Evolutionary conservation across 140 eudicot genomes (phyloP).

Genomic region (Ambrosia hybrid): DNA sequence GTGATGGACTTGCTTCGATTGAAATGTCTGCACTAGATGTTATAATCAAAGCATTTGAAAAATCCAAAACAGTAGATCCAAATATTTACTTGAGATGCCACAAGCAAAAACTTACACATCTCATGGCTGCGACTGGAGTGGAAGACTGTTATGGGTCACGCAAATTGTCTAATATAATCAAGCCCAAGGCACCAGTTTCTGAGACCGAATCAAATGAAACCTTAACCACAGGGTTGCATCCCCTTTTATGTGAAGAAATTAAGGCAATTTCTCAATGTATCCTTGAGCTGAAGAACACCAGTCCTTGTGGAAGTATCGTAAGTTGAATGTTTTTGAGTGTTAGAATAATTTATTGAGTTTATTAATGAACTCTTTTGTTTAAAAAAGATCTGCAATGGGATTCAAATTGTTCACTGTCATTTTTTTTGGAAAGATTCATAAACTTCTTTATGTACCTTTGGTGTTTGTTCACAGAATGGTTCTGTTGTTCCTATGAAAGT

Average conservation of each 20-base stretch:
- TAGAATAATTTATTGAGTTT: neutral
- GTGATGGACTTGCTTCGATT: slow-evolving; percentile 43
- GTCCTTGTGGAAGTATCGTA: slow-evolving; percentile 51
- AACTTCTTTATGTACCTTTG: slow-evolving; percentile 17
- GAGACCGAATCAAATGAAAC: slow-evolving; percentile 52
- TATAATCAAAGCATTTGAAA: slow-evolving; percentile 72
- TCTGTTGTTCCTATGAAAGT: slow-evolving; percentile 45
- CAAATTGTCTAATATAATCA: slow-evolving; percentile 19
- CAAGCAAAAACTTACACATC: slow-evolving; percentile 65
- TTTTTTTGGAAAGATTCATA: slow-evolving; percentile 8
- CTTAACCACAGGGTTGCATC: slow-evolving; percentile 48
- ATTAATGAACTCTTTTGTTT: neutral
- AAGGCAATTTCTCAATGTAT: slow-evolving; percentile 72
- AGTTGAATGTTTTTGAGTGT: slow-evolving; percentile 35
- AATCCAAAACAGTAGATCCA: slow-evolving; percentile 48
- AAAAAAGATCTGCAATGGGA: slow-evolving; percentile 8
- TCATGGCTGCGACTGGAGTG: slow-evolving; percentile 69
- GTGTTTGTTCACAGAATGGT: slow-evolving; percentile 47
- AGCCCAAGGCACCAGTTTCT: slow-evolving; percentile 19
- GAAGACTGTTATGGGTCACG: slow-evolving; percentile 38
- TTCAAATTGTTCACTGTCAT: slow-evolving; percentile 1
- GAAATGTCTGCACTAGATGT: slow-evolving; percentile 74
- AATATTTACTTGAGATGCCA: slow-evolving; percentile 74
- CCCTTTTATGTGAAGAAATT: slow-evolving; percentile 71
- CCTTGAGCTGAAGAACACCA: slow-evolving; percentile 57